Evolutionary conservation across 208 protist species (phyloP).

Genomic region (Leishmania aethiopica): DNA sequence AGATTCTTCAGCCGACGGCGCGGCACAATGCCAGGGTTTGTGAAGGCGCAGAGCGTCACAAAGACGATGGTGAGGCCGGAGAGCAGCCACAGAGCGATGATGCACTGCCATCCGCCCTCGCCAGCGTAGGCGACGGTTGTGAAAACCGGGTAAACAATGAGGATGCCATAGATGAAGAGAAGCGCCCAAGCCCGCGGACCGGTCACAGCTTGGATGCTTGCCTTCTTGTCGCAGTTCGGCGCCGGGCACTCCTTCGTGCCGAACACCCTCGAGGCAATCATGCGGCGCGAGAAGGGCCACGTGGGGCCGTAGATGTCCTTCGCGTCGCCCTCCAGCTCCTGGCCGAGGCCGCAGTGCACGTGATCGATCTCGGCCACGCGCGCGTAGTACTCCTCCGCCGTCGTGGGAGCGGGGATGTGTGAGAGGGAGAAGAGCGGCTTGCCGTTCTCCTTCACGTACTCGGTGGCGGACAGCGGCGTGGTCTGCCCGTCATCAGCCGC

Average conservation of each 20-base stretch:
- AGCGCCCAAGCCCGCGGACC: slow-evolving; percentile 29
- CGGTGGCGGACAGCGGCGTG: not conserved
- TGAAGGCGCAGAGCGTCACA: slow-evolving; percentile 39
- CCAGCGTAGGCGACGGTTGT: slow-evolving; percentile 33
- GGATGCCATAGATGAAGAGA: slow-evolving; percentile 25
- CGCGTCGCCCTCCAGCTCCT: slow-evolving; percentile 30
- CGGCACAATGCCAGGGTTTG: slow-evolving; percentile 60
- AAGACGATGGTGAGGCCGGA: slow-evolving; percentile 28
- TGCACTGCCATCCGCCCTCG: slow-evolving; percentile 26
- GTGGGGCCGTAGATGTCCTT: slow-evolving; percentile 53
- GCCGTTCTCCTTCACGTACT: not conserved
- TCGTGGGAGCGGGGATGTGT: slow-evolving; percentile 23
- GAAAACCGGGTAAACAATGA: slow-evolving; percentile 32
- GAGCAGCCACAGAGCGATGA: slow-evolving; percentile 34
- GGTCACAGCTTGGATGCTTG: slow-evolving; percentile 25
- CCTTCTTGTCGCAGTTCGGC: slow-evolving; percentile 38
- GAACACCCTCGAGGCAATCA: slow-evolving; percentile 26
- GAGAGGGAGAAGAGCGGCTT: slow-evolving; percentile 16
- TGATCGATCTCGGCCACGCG: slow-evolving; percentile 31
- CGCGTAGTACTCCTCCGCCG: slow-evolving; percentile 42
- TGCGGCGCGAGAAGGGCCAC: slow-evolving; percentile 28
- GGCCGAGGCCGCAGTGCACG: slow-evolving; percentile 42
- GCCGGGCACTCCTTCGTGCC: slow-evolving; percentile 12
- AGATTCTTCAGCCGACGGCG: slow-evolving; percentile 30
- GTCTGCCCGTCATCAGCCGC: not conserved